Base-by-base conservation (phyloP, 495 filamentous ascomycete species). In the Penicillium antarcticum region DNA sequence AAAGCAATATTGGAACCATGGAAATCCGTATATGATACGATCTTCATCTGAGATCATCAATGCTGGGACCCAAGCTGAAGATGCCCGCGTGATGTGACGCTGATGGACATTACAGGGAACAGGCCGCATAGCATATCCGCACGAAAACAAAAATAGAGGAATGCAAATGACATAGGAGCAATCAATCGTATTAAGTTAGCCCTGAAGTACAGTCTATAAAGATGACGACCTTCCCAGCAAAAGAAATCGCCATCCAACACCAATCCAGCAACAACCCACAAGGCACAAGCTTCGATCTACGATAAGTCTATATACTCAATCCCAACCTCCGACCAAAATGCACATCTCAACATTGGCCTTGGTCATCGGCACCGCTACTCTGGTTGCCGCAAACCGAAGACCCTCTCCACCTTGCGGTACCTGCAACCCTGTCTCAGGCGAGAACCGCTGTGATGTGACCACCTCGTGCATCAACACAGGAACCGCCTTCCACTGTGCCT, bases 401-500 rank as follows among this genome's bases (percentile, higher is more conserved):
- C 36, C 58, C n/a, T 53, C 48, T 4, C 45, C 61, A 10, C 55
- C 49, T 5, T 73, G 70, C 52, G 69, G 69, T 11, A 74, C 70
- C 46, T 75, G 72, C 65, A 75, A 74, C 48, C 70, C 72, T 7
- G 11, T 72, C 47, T 72, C 72, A 2, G 72, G 72, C 42, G 51
- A 70, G 39, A 75, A 75, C 58, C 49, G 57, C 52, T 75, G 72
- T 50, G 72, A 74, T 45, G 52, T 69, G 24, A 71, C 69, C 11
- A 75, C 72, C 37, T 73, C 70, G 31, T 75, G 72, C 55, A 75
- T 75, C 45, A 94, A 73, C 49, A 82, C 86, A 0, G 85, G 86
- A 26, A 82, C 71, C 37, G 87, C 72, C 62, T 94, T 87, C 53
- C 91, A 89, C 68, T 91, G 86, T 12, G 88, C 87, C 55, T 88